phyloP scores from a whole-genome alignment of 345 rosid genomes.

The Isatis tinctoria region DNA sequence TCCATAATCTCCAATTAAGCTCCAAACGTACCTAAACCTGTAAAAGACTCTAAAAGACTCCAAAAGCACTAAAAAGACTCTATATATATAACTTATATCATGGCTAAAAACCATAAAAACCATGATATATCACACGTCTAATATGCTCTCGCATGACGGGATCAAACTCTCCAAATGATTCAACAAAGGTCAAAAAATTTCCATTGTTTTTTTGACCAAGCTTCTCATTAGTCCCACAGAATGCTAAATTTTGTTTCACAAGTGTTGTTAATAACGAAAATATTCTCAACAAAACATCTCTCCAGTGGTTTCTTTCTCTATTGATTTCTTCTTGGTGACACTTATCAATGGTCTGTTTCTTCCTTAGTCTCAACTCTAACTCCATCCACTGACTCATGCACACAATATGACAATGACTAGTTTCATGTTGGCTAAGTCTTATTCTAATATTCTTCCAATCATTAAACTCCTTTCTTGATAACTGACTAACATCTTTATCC shows the following conservation, averaged over 20 bases:
- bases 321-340: background rate
- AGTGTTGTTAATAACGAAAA: background rate
- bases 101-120: too few species aligned
- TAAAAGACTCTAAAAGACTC: too few species aligned
- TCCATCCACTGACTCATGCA: background rate
- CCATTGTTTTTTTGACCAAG: background rate
- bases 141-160: too few species aligned
- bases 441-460: background rate
- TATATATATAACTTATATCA: too few species aligned
- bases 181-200: too few species aligned
- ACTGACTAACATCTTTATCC: background rate
- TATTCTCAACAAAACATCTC: background rate
- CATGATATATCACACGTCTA: too few species aligned
- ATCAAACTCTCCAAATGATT: too few species aligned
- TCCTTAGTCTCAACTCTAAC: background rate
- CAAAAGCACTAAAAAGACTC: too few species aligned
- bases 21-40: too few species aligned
- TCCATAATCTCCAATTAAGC: too few species aligned
- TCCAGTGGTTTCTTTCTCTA: background rate
- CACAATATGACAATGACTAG: background rate
- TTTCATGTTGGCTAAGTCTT: background rate
- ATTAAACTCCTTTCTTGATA: background rate
- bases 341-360: background rate
- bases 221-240: background rate
- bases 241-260: background rate